phyloP scores from a whole-genome alignment of 2,329 filamentous ascomycete genomes.

The Arachnopeziza araneosa region DNA sequence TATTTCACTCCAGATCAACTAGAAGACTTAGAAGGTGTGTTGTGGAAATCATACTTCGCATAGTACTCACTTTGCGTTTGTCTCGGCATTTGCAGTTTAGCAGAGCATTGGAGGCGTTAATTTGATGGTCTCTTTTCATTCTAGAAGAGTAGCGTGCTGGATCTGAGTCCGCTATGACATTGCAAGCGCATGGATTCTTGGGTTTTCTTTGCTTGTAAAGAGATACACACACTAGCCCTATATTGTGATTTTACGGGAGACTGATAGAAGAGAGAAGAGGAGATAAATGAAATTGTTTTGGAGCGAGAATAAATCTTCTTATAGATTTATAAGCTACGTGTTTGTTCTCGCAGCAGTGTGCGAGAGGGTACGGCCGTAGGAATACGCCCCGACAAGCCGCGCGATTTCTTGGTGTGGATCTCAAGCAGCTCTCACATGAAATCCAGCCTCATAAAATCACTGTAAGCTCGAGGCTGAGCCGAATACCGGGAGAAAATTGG shows the following conservation, averaged over 20 bases:
- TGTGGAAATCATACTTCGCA: slow-evolving; percentile 99
- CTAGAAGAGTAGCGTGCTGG: background rate
- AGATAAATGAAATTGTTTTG: background rate
- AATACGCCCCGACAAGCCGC: background rate
- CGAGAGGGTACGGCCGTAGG: background rate
- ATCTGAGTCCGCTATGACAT: background rate
- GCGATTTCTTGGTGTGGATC: background rate
- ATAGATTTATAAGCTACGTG: background rate
- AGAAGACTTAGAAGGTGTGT: slow-evolving; percentile 88
- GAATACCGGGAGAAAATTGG: background rate
- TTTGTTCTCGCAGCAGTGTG: background rate
- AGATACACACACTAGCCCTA: background rate
- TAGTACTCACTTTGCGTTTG: slow-evolving; percentile 9
- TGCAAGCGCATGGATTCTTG: background rate
- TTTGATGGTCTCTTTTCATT: background rate
- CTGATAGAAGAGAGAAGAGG: background rate
- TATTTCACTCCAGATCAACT: slow-evolving; percentile 88
- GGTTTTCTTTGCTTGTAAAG: background rate
- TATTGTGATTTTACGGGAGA: background rate
- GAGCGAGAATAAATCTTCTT: background rate
- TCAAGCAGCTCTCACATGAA: background rate
- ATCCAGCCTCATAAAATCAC: background rate
- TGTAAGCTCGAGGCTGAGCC: background rate
- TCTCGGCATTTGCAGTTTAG: background rate
- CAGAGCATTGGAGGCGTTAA: background rate